phyloP scores from a whole-genome alignment of 2,329 filamentous ascomycete species.

The Arthrobotrys sphaeroides region DNA sequence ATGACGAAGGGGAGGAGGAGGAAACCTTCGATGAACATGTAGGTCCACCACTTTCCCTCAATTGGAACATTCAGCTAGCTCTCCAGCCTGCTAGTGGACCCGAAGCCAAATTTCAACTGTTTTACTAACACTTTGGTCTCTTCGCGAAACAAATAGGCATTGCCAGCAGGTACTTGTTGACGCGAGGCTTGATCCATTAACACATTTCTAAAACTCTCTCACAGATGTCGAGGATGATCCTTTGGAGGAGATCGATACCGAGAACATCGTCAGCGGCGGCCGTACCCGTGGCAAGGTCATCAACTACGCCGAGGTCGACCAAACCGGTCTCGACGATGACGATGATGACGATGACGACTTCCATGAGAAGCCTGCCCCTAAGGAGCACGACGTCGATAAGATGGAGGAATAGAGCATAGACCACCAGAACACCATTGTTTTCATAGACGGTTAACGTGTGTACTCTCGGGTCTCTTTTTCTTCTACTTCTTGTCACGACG shows the following conservation, averaged over 20 bases:
- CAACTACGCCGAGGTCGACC: conserved; percentile 26
- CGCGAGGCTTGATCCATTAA: not conserved
- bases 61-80: not conserved
- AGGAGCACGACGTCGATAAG: conserved; percentile 14
- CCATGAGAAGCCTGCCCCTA: not conserved
- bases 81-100: not conserved
- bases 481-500: not conserved
- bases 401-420: conserved; percentile 29
- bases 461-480: not conserved
- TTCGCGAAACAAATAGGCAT: conserved; percentile 19
- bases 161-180: conserved; percentile 24
- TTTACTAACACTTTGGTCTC: conserved; percentile 4
- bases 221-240: conserved; percentile 15
- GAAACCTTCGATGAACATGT: conserved; percentile 18
- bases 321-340: conserved; percentile 21
- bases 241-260: conserved; percentile 27
- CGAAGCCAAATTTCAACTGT: too few relatives aligned
- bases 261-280: conserved; percentile 8
- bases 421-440: not conserved
- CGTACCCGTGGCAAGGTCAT: conserved; percentile 29
- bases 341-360: conserved; percentile 46
- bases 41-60: not conserved
- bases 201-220: not conserved
- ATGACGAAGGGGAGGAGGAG: conserved; percentile 37
- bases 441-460: not conserved